A percentile compares a stretch with the other conserved stretches of the same genome.
Evolutionary conservation across 2,329 filamentous ascomycete genomes (phyloP).

Genomic region (Pseudocercospora eumusae): DNA sequence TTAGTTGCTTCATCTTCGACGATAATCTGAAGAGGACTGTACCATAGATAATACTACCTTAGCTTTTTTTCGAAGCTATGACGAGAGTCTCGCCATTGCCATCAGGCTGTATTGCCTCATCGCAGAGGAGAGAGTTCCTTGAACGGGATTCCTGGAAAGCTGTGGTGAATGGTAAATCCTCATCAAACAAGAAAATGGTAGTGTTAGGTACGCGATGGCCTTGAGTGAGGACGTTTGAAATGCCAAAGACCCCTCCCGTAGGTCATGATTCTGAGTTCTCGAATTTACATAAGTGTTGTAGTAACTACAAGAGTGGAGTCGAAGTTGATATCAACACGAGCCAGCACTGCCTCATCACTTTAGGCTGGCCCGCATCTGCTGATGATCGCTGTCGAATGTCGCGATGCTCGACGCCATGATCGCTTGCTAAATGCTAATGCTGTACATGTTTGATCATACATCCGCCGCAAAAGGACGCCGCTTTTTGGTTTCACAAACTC

Average conservation of each 20-base stretch:
- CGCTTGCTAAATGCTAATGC: constrained; percentile 15
- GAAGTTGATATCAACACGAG: constrained; percentile 11
- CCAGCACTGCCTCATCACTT: not conserved
- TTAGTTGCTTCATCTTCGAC: too few species aligned
- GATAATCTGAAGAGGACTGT: too few species aligned
- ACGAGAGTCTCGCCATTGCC: not conserved
- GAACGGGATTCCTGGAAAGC: not conserved
- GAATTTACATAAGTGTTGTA: constrained; percentile 13
- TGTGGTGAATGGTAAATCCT: too few species aligned
- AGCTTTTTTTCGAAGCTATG: too few species aligned
- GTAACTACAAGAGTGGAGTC: constrained; percentile 26
- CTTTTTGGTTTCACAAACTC: constrained; percentile 15
- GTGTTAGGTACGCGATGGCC: too few species aligned
- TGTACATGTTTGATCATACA: constrained; percentile 21
- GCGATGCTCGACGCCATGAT: constrained; percentile 5
- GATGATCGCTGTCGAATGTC: constrained; percentile 6
- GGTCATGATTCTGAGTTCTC: not conserved
- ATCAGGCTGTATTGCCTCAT: not conserved
- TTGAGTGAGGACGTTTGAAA: too few species aligned
- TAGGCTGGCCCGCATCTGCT: constrained; percentile 1
- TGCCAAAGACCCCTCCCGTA: not conserved
- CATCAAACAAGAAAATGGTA: too few species aligned
- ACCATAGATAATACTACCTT: too few species aligned
- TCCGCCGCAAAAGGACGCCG: constrained; percentile 10
- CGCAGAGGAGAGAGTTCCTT: not conserved